Evolutionary conservation across 2,329 filamentous ascomycete genomes (phyloP), one percentile per base, ranked within the genome.

Genomic region (Colletotrichum abscissum): DNA sequence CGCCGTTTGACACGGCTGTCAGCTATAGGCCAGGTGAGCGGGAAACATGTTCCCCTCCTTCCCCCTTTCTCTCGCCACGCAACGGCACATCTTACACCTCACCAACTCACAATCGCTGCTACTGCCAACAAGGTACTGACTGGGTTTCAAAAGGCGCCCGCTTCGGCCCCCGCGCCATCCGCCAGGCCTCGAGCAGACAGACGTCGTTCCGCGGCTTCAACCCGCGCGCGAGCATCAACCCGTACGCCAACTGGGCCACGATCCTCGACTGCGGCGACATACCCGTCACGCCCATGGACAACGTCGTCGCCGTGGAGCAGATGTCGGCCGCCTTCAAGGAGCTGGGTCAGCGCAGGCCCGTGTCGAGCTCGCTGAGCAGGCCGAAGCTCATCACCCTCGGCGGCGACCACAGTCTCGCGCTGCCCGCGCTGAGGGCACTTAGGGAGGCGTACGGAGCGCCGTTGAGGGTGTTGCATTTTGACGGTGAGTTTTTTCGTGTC

Each of bases 211-310:
- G 94, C 55, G 93, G 93, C 79, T 85, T 93, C 88, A 98, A 98
- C 83, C 90, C 93, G 2, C 91, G 95, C 26, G 95, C 94, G 1
- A 89, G 88, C 52, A 88, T 98, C 76, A 98, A 98, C 82, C 95
- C 95, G 0, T 98, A 97, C 84, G 86, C 86, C 54, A 92, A 89
- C 67, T 96, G 93, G 93, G 93, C 94, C 1, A 91, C 86, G 52
- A 90, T 98, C 72, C 86, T 96, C 63, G 95, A 98, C 85, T 98
- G 95, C 81, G 95, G 95, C 59, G 95, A 98, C 80, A 95, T 98
- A 69, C 95, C 95, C 33, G 88, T 97, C 76, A 94, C 93, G 0
- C 95, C 95, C 0, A 92, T 97, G 77, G 95, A 98, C 84, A 98
- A 98, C 81, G 90, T 87, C 1, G 86, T 97, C 19, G 95, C 95